Evolutionary conservation across 1,284 basidiomycete genomes (phyloP), one percentile per base, ranked within the genome.

Genomic region (Nidula niveotomentosa): DNA sequence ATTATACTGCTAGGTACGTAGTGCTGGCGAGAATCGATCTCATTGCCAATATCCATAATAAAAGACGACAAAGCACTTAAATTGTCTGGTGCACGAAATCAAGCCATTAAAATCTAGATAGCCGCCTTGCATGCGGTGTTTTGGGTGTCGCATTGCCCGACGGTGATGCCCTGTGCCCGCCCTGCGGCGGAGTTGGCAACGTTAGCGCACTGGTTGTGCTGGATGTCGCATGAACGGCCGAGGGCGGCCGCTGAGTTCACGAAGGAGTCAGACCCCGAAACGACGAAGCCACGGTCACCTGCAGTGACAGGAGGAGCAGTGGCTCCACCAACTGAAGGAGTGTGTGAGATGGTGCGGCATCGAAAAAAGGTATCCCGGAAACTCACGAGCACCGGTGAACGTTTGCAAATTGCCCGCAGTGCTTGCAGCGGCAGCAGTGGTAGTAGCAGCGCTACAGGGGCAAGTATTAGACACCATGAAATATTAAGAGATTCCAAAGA

Each of bases 161-260:
- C 82, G 36, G 75, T 73, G 58, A 85, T 66, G 36, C 70, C 73
- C 46, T 63, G 44, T 36, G 60, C 53, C 51, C 60, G 61, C 36
- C 70, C 71, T 34, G 61, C 63, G 33, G 67, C 66, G 18, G 75
- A 75, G 66, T 77, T 77, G 18, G 76, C 76, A 34, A 73, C 62
- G 62, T 81, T 72, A 36, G 79, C 78, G 57, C 79, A 85, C 57
- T 72, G 51, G 69, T 84, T 84, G 65, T 84, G 74, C 69, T 84
- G 83, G 39, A 84, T 76, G 59, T 84, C 81, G 69, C 85, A 86
- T 6, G 80, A 82, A 48, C 84, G 79, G 8, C 72, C 73, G 52
- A 86, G 72, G 8, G 84, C 84, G 54, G 77, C 80, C 49, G 62
- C 66, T 35, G 74, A 54, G 65, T 79, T 79, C 52, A 83, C 61